Base-by-base conservation (phyloP, 2,329 filamentous ascomycete genomes). In the Pseudogymnoascus sp. region DNA sequence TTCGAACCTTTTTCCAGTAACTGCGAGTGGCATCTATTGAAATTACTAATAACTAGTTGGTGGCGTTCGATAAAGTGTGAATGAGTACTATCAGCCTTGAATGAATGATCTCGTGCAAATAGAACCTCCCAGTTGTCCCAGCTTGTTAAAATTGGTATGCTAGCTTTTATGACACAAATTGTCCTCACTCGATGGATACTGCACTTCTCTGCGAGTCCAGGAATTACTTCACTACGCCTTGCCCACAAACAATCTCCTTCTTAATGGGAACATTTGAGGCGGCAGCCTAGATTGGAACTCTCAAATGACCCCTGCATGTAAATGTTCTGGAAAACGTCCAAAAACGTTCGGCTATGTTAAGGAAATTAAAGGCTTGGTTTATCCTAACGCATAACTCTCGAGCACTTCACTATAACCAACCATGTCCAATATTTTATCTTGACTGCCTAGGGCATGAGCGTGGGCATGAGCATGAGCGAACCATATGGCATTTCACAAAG, bases 241-340 rank as follows among this genome's bases (percentile, higher is more conserved):
- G 10, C 7, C 17, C 11, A 33, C 29, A 56, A 35, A 29, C 29
- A 19, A 56, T 33, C 29, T 33, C 29, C 6, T 19, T 33, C 50
- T 35, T 15, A 19, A 15, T 21, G 29, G 29, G 50, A 56, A 26
- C 1, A 21, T 13, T 56, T 56, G 29, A 35, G 50, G 11, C 3
- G 10, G 17, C 17, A 21, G 3, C 50, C n/a, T 21, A 21, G n/a
- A 33, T 15, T 10, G 50, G 50, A 56, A 56, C 17, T 56, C 10
- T 33, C 17, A 33, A 56, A 56, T 56, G 29, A 21, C 29, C 50
- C 29, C 50, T 56, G 50, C 3, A 56, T 33, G 50, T 56, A 33
- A 21, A 56, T 56, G 50, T 56, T 56, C 50, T 56, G 50, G 50
- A 56, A 56, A 56, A 35, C 29, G 29, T 53, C 46, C 29, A n/a